A percentile compares a stretch with the other conserved stretches of the same genome.
phyloP scores from a whole-genome alignment of 2,329 filamentous ascomycete species.

The Beauveria sp. region DNA sequence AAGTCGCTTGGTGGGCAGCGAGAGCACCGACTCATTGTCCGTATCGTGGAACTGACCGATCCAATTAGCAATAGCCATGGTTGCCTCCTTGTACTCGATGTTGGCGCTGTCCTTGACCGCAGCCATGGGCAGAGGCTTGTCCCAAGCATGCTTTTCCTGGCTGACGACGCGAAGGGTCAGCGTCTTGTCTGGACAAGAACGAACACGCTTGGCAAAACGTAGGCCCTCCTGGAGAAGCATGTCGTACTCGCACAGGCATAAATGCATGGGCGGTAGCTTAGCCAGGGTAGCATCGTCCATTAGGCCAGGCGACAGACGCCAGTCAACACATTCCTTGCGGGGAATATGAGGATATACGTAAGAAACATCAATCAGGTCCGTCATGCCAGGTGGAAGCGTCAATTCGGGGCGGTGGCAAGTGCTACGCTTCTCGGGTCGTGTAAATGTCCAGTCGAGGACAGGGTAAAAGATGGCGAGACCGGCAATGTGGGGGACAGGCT shows the following conservation, averaged over 20 bases:
- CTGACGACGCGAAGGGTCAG: constrained; percentile 36
- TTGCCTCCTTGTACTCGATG: constrained; percentile 39
- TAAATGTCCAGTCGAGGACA: constrained; percentile 51
- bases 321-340: constrained; percentile 38
- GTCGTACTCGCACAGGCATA: constrained; percentile 58
- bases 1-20: constrained; percentile 26
- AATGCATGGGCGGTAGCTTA: constrained; percentile 45
- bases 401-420: constrained; percentile 47
- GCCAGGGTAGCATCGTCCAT: constrained; percentile 45
- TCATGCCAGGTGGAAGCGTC: constrained; percentile 49
- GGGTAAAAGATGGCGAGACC: constrained; percentile 56
- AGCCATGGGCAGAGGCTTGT: constrained; percentile 36
- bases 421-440: constrained; percentile 47
- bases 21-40: constrained; percentile 27
- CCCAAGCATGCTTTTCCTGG: constrained; percentile 41
- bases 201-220: constrained; percentile 52
- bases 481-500: constrained; percentile 38
- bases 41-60: constrained; percentile 30
- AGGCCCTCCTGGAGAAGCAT: constrained; percentile 57
- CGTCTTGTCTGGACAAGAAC: constrained; percentile 20
- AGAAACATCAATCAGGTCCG: constrained; percentile 54
- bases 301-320: constrained; percentile 50
- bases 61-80: constrained; percentile 34
- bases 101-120: constrained; percentile 34
- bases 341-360: constrained; percentile 49